These are phyloP conservation scores for Coffea canephora DNA, from an alignment of 257 asterid species.

Conservation along the genomic window DNA sequence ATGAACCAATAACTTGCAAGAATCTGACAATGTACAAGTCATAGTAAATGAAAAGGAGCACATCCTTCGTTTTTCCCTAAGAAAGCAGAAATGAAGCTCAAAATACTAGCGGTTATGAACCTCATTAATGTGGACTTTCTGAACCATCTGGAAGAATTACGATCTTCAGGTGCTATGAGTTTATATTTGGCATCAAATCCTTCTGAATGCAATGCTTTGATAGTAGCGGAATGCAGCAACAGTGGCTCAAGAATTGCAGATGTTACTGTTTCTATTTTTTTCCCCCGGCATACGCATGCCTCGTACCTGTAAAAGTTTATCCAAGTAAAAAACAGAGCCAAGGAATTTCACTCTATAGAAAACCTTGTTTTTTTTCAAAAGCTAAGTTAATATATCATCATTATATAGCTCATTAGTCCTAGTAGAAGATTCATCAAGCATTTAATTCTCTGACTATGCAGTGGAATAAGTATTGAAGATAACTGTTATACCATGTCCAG, in stretches of 20 bases:
- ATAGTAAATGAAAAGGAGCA: conserved; percentile 15
- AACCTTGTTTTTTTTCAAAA: neutral
- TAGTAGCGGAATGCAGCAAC: conserved; percentile 55
- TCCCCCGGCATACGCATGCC: conserved; percentile 44
- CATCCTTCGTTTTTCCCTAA: neutral
- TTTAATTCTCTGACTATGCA: neutral
- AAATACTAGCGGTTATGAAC: conserved; percentile 34
- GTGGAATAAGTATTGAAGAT: neutral
- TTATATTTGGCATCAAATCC: conserved; percentile 56
- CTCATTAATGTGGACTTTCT: conserved; percentile 69
- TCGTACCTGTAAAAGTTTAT: conserved; percentile 57
- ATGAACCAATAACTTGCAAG: conserved; percentile 63
- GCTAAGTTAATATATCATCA: no score
- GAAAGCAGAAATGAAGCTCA: conserved; percentile 19
- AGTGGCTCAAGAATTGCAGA: conserved; percentile 80
- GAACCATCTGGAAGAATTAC: conserved; percentile 60
- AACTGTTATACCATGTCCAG: neutral
- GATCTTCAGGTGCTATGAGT: conserved; percentile 47
- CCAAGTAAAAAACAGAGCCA: conserved; percentile 2
- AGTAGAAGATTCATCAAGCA: neutral
- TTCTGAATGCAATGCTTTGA: conserved; percentile 49
- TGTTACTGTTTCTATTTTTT: conserved; percentile 51
- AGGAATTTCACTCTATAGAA: neutral
- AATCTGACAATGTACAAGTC: conserved; percentile 50
- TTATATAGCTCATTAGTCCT: neutral